These are phyloP conservation scores for Hyphopichia homilentoma DNA, from an alignment of 805 yeast species.

Conservation along the genomic window DNA sequence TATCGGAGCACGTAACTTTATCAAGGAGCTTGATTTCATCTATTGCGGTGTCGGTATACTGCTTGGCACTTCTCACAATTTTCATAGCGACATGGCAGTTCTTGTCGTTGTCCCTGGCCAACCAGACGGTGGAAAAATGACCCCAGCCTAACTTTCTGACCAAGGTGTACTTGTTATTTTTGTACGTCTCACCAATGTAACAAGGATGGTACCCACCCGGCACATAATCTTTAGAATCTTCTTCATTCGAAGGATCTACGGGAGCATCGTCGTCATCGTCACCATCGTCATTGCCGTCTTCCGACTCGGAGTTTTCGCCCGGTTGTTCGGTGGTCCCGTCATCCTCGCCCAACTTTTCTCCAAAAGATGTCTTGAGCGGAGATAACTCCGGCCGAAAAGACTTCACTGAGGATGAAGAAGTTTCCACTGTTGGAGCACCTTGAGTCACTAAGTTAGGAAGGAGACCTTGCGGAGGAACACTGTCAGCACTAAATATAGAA, in stretches of 20 bases:
- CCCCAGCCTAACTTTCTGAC: slow-evolving; percentile 98
- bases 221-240: slow-evolving; percentile 77
- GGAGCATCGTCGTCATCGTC: slow-evolving; percentile 21
- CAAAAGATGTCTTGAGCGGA: slow-evolving; percentile 35
- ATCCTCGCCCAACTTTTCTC: slow-evolving; percentile 7
- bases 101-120: slow-evolving; percentile 58
- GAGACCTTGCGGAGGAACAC: slow-evolving; percentile 12
- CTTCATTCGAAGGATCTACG: slow-evolving; percentile 61
- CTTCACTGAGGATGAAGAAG: slow-evolving; percentile 29
- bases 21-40: slow-evolving; percentile 86
- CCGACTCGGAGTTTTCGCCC: slow-evolving; percentile 9
- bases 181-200: slow-evolving; percentile 78
- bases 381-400: slow-evolving; percentile 34
- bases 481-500: no score
- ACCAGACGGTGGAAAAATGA: slow-evolving; percentile 94
- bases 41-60: slow-evolving; percentile 88
- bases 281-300: slow-evolving; percentile 21
- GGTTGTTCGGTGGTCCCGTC: slow-evolving; percentile 3
- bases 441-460: slow-evolving; percentile 21
- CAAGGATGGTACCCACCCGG: slow-evolving; percentile 98
- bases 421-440: slow-evolving; percentile 25
- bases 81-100: slow-evolving; percentile 87
- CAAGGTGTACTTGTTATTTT: slow-evolving; percentile 68
- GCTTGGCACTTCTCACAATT: slow-evolving; percentile 85
- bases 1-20: slow-evolving; percentile 58